Conservation (phyloP, 805 yeast genomes). For the Trichomonascus vanleenenianus region DNA sequence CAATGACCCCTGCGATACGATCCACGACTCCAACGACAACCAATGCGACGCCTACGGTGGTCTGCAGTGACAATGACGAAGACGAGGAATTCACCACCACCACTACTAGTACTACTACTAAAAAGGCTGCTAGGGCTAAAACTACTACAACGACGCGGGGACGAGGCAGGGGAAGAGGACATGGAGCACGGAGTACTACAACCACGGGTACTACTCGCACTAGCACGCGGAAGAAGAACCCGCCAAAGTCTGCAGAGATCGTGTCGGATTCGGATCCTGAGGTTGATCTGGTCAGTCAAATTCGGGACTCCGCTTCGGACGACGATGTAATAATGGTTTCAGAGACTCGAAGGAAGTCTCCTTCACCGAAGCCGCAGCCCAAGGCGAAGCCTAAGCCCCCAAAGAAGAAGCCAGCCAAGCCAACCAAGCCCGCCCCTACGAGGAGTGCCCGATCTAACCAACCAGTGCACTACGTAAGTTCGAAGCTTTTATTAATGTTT, state of each 20-base stretch:
- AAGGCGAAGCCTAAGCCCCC: not conserved
- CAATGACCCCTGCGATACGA: not conserved
- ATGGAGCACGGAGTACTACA: not conserved
- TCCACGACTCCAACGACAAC: not conserved
- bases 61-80: no score
- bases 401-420: not conserved
- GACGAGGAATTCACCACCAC: no score
- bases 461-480: not conserved
- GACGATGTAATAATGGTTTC: slow-evolving; percentile 1
- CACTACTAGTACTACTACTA: not conserved
- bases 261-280: slow-evolving; percentile 7
- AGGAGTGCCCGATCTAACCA: not conserved
- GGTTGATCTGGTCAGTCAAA: slow-evolving; percentile 6
- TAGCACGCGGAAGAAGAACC: not conserved
- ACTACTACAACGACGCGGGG: not conserved
- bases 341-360: not conserved
- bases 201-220: not conserved
- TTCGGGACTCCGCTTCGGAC: not conserved
- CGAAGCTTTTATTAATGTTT: not conserved
- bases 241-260: not conserved
- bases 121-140: not conserved
- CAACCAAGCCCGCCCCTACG: no score
- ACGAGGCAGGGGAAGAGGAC: not conserved
- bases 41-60: no score
- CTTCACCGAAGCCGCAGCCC: no score